Evolutionary conservation across 2,329 filamentous ascomycete species (phyloP), one percentile per base, ranked within the genome.

Genomic region (Cryphonectria nitschkei): DNA sequence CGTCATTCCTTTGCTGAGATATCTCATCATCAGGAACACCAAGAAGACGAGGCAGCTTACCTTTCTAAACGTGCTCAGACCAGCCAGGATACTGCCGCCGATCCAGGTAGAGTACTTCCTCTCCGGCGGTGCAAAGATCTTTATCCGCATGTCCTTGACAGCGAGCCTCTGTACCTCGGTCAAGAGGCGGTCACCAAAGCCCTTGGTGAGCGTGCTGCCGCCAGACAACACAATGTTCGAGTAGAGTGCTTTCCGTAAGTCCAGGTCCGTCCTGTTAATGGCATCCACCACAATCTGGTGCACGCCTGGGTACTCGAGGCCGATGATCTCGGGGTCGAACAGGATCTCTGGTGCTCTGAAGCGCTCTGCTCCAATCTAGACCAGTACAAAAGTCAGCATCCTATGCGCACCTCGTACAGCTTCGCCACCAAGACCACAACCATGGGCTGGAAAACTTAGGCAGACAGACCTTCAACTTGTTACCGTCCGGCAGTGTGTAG

Each of bases 81-180:
- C 95, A 46, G 96, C 96, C 75, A 99, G 85, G 82, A 99, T 99
- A 81, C 96, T 98, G 69, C 96, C 96, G 74, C 96, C 96, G 76
- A 98, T 98, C 96, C 96, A 99, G 43, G 96, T 99, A 73, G 94
- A 98, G 85, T 98, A 99, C 83, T 98, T 97, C 75, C 96, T 89
- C 86, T 99, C 96, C 7, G 96, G 95, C 69, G 96, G 96, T 68
- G 96, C 96, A 84, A 97, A 97, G 79, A 99, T 99, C 87, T 98
- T 97, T 85, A 99, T 98, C 78, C 95, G 90, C 95, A 98, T 99
- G 81, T 99, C 96, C 86, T 98, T 98, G 76, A 98, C 94, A 14
- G 96, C 96, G 77, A 98, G 85, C 80, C 92, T 88, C 83, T 98
- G 96, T 75, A 98, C 92, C 83, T 99, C 96, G 76, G 93, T 90